Conservation (phyloP, 2,329 filamentous ascomycete species). For the Myriosclerotinia duriaeana region DNA sequence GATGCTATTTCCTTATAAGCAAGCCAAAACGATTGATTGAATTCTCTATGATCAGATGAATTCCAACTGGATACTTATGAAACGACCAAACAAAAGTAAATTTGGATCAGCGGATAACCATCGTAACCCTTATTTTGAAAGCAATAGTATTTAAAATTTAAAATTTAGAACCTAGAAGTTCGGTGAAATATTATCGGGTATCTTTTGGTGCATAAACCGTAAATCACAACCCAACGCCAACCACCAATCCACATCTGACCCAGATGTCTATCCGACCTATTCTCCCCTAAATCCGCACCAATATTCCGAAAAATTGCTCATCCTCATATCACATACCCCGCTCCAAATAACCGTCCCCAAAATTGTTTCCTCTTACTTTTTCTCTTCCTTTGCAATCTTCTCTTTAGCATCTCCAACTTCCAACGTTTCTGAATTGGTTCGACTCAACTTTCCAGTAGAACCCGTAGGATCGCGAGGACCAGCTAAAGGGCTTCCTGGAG, state of each 20-base stretch:
- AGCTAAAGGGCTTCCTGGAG: constrained; percentile 58
- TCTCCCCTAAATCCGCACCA: background rate
- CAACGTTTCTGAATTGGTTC: constrained; percentile 34
- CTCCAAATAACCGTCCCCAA: background rate
- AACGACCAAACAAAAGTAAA: background rate
- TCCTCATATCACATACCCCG: background rate
- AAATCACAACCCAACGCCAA: constrained; percentile 18
- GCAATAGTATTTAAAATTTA: background rate
- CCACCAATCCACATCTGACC: constrained; percentile 11
- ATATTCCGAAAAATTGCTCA: constrained; percentile 1
- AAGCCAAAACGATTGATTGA: too few relatives aligned
- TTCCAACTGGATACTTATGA: background rate
- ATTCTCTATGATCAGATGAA: too few relatives aligned
- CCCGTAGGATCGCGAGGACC: constrained; percentile 50
- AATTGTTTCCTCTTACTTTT: background rate
- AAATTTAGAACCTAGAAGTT: constrained; percentile 13
- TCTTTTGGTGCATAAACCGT: constrained; percentile 21
- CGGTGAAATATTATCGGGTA: constrained; percentile 17
- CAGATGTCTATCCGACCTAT: constrained; percentile 3
- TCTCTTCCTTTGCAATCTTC: constrained; percentile 1
- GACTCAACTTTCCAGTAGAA: constrained; percentile 35
- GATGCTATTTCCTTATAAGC: too few relatives aligned
- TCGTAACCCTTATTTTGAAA: background rate
- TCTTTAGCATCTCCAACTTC: background rate
- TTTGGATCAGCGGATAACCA: background rate